Evolutionary conservation across 1,139 yeast species (phyloP).

Genomic region (Geotrichum citri-aurantii): DNA sequence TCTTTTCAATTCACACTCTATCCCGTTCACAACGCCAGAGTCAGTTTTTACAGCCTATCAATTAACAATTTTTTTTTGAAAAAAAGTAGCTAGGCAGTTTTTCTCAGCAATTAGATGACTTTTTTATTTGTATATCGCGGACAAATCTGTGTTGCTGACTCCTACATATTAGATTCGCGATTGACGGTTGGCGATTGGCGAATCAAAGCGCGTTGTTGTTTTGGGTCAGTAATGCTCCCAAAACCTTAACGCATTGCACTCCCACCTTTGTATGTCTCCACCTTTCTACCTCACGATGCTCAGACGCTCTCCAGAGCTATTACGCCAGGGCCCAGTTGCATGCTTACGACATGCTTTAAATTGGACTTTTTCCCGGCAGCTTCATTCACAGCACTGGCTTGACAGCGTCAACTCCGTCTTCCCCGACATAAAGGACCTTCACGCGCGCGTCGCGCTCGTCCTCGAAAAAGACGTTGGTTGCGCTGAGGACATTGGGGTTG

Average conservation of each 20-base stretch:
- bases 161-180: no score
- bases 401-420: neutral
- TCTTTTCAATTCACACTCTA: neutral
- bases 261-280: neutral
- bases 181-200: neutral
- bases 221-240: neutral
- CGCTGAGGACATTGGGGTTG: neutral
- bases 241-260: neutral
- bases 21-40: neutral
- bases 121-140: no score
- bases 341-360: neutral
- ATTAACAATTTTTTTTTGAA: neutral
- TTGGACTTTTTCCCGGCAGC: neutral
- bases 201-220: neutral
- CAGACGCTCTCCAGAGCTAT: neutral
- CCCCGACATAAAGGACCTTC: slow-evolving; percentile 19
- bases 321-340: neutral
- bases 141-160: no score
- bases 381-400: neutral
- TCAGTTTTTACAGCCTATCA: no score
- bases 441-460: slow-evolving; percentile 23
- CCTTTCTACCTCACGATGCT: neutral
- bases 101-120: no score
- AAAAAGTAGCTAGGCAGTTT: no score
- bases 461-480: neutral